Base-by-base conservation (phyloP, 257 asterid genomes). In the Misopates orontium region DNA sequence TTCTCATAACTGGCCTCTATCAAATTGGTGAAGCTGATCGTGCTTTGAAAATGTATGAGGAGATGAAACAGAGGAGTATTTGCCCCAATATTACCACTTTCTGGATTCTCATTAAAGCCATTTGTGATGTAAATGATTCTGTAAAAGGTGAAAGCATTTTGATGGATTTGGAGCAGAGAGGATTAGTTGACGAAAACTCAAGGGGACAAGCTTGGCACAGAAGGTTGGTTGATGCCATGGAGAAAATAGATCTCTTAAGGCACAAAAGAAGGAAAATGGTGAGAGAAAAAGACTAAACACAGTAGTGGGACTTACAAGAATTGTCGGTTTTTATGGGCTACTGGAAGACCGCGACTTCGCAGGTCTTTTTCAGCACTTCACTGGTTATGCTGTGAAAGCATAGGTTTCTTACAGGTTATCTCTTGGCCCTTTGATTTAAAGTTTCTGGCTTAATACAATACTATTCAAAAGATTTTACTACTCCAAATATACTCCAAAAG, bases 71-170 rank as follows among this genome's bases (percentile, higher is more conserved):
- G 67, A 78, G 87, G 77, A 74, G 66, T 23, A 24, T 87, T 49
- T 71, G 76, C 50, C 95, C 99, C 8, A 84, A 84, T 71, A 24
- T 61, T 44, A 90, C 91, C n/a, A 93, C 97, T 1, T 90, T 80
- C 69, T 53, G 41, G 17, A 60, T 86, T 61, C 89, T 93, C 62
- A 64, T 73, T 51, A 64, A 71, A 71, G 84, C 80, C 24, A 25
- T 84, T 69, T 75, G 52, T 57, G 75, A 79, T 54, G 87, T 70
- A 62, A 73, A 78, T 62, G 77, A 86, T 75, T 47, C 65, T 52
- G 65, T 48, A 9, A 84, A 72, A 66, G 86, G 84, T 22, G 81
- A 83, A 79, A 70, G 56, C 42, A 77, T 93, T 78, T 70, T 87
- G 77, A 72, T 44, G 41, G 97, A 87, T 54, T 78, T 93, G 73